phyloP scores from a whole-genome alignment of 177 flowering plant genomes.

The Vitis hybrid region DNA sequence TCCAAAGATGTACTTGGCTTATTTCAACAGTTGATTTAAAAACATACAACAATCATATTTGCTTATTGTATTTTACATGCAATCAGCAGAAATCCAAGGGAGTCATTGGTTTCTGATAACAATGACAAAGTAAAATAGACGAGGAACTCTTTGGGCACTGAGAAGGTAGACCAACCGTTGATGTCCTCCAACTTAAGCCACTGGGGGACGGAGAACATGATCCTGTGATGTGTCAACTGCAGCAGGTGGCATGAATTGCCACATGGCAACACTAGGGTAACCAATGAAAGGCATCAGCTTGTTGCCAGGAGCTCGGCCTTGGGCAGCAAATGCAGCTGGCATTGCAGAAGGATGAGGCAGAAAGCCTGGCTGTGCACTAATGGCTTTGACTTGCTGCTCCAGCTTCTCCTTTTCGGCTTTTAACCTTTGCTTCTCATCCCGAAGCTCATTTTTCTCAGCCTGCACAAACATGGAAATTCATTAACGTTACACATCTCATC shows the following conservation, averaged over 20 bases:
- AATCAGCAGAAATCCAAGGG: neutral
- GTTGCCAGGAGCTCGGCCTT: conserved; percentile 23
- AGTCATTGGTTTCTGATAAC: neutral
- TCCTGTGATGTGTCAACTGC: conserved; percentile 44
- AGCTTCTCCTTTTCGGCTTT: conserved; percentile 32
- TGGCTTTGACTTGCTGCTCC: conserved; percentile 23
- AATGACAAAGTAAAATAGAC: neutral
- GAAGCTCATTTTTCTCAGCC: conserved; percentile 38
- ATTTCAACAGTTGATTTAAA: neutral
- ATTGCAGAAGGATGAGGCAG: conserved; percentile 22
- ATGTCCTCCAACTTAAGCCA: conserved; percentile 22
- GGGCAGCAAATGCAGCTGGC: conserved; percentile 24
- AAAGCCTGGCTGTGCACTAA: conserved; percentile 20
- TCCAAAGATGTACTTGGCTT: neutral
- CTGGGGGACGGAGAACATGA: conserved; percentile 47
- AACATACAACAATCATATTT: neutral
- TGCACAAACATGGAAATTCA: neutral
- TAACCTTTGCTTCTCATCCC: conserved; percentile 40
- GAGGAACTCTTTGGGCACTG: neutral
- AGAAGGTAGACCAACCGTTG: too few relatives aligned
- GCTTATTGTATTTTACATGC: conserved; percentile 1
- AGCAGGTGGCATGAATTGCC: conserved; percentile 49
- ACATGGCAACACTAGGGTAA: conserved; percentile 40
- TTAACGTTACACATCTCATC: neutral
- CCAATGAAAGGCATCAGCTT: conserved; percentile 39